Conservation (phyloP, 345 rosid genomes). For the Eucalyptus camaldulensis region DNA sequence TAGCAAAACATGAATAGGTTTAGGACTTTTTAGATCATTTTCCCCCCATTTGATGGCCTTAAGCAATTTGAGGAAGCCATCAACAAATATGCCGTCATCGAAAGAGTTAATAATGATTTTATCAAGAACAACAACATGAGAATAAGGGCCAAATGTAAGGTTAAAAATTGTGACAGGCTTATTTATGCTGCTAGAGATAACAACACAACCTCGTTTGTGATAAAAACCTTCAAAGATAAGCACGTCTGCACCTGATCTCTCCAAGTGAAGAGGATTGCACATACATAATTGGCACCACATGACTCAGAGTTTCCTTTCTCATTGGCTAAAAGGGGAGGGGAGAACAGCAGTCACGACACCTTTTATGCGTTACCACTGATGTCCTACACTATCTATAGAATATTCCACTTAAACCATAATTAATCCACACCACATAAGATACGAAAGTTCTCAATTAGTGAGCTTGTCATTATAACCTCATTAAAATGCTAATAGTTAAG, state of each 20-base stretch:
- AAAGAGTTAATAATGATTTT: background rate
- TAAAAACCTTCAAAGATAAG: background rate
- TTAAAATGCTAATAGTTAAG: background rate
- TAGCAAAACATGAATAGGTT: too few relatives aligned
- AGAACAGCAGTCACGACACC: background rate
- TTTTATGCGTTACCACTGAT: background rate
- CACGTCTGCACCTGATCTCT: background rate
- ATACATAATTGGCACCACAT: background rate
- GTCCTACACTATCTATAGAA: background rate
- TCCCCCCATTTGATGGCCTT: too few relatives aligned
- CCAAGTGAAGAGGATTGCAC: background rate
- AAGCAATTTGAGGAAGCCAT: background rate
- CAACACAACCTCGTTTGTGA: background rate
- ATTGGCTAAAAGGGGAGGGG: background rate
- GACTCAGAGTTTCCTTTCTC: background rate
- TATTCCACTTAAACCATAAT: background rate
- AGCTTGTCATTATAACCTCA: background rate
- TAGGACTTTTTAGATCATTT: too few relatives aligned
- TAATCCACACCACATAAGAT: background rate
- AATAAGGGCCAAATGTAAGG: background rate
- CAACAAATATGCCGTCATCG: rapidly evolving
- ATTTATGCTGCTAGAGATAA: background rate
- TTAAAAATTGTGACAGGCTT: background rate
- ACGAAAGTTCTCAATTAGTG: background rate
- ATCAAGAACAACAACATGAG: background rate